These are phyloP conservation scores for Melaleuca quinquenervia DNA, from an alignment of 345 rosid genomes.

Conservation along the genomic window DNA sequence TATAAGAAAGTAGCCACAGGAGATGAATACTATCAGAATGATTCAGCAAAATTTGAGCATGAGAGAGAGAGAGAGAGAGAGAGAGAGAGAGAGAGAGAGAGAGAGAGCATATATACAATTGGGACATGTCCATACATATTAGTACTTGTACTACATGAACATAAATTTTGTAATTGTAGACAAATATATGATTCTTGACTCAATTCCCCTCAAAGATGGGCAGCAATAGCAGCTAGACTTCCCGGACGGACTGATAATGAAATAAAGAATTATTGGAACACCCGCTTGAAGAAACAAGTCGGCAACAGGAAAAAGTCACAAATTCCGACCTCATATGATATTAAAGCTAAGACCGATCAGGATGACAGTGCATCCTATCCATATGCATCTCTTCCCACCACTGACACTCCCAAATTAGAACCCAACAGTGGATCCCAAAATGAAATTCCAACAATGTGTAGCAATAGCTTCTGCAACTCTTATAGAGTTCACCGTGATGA, in stretches of 20 bases:
- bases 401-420: not conserved
- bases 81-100: not conserved
- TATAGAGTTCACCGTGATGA: not conserved
- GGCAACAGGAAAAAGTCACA: not conserved
- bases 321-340: not conserved
- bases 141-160: not conserved
- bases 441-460: not conserved
- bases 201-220: not conserved
- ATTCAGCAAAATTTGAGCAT: not conserved
- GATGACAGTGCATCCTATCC: not conserved
- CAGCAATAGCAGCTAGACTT: not conserved
- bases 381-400: not conserved
- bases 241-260: conserved; percentile 8
- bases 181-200: not conserved
- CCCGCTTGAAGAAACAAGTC: not conserved
- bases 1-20: not conserved
- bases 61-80: not conserved
- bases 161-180: not conserved
- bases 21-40: not conserved
- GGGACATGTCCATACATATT: not conserved
- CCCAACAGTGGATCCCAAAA: not conserved
- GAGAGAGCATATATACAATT: not conserved
- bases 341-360: not conserved
- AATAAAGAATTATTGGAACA: conserved; percentile 8
- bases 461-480: not conserved